Evolutionary conservation across 2,329 filamentous ascomycete genomes (phyloP).

Genomic region (Exophiala sp.): DNA sequence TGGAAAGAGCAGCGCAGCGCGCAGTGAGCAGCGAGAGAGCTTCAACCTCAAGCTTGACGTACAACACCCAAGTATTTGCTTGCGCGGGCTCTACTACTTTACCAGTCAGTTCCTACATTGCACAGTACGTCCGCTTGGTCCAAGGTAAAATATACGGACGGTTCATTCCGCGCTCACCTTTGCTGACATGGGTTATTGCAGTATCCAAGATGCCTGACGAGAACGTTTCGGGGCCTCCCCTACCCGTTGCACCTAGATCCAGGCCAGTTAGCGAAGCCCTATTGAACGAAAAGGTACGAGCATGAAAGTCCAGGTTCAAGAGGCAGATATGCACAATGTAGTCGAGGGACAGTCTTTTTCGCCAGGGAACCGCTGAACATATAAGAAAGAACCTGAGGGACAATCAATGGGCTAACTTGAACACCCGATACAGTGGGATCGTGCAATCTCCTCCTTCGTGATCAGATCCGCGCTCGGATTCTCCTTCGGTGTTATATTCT

Average conservation of each 20-base stretch:
- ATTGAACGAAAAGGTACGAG: slow-evolving; percentile 91
- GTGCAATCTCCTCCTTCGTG: slow-evolving; percentile 92
- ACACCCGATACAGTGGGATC: slow-evolving; percentile 70
- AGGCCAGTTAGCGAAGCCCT: slow-evolving; percentile 92
- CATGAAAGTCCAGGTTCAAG: background rate
- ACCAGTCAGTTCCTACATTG: background rate
- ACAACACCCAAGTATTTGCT: background rate
- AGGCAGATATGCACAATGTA: background rate
- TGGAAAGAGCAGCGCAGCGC: background rate
- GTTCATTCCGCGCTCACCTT: background rate
- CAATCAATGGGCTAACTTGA: too few species aligned
- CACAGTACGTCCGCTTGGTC: slow-evolving; percentile 2
- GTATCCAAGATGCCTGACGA: slow-evolving; percentile 51
- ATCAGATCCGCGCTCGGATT: slow-evolving; percentile 95
- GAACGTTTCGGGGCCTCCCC: slow-evolving; percentile 52
- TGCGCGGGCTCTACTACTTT: background rate
- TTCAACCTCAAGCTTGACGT: slow-evolving; percentile 4
- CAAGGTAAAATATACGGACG: background rate
- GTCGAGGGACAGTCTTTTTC: background rate
- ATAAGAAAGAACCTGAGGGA: too few species aligned
- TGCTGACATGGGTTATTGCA: background rate
- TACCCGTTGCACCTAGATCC: slow-evolving; percentile 59
- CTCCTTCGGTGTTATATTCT: slow-evolving; percentile 97
- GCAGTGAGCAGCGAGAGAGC: background rate
- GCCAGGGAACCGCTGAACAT: too few species aligned